Percentiles rank a stretch among this genome's conserved stretches.
Conservation (phyloP, 768 basidiomycete species). For the Sarcodon sp. region DNA sequence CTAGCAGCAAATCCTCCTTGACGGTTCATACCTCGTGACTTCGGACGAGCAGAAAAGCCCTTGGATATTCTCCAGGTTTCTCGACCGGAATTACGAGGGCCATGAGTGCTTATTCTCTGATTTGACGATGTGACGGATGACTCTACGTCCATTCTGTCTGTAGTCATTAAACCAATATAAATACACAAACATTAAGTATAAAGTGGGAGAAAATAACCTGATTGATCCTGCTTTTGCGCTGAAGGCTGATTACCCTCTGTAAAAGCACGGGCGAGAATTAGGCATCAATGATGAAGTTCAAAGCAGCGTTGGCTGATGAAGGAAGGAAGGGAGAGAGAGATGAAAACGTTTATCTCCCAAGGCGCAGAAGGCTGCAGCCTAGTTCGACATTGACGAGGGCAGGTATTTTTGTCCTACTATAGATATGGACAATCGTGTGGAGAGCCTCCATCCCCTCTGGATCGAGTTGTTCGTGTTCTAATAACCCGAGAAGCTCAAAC, state of each 20-base stretch:
- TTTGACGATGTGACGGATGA: conserved; percentile 11
- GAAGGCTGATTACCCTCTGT: not conserved
- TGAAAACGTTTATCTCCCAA: too few species aligned
- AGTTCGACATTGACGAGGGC: too few species aligned
- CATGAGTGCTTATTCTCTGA: conserved; percentile 64
- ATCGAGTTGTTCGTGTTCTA: conserved; percentile 14
- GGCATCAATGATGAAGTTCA: too few species aligned
- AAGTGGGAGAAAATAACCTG: not conserved
- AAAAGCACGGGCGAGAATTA: not conserved
- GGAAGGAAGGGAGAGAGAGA: too few species aligned
- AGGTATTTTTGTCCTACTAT: too few species aligned
- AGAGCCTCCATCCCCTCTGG: not conserved
- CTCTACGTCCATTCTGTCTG: conserved; percentile 48
- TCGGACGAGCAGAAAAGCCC: conserved; percentile 44
- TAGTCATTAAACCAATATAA: not conserved
- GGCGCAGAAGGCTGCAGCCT: too few species aligned
- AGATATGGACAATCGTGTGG: not conserved
- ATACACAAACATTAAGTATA: not conserved
- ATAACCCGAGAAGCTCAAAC: conserved; percentile 26
- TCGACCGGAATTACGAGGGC: conserved; percentile 60
- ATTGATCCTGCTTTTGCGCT: not conserved
- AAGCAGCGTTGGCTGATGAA: too few species aligned
- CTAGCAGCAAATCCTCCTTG: conserved; percentile 49
- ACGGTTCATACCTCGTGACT: conserved; percentile 45
- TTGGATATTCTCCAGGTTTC: conserved; percentile 79